phyloP scores from a whole-genome alignment of 805 yeast species.

The Kuraishia piskuri region DNA sequence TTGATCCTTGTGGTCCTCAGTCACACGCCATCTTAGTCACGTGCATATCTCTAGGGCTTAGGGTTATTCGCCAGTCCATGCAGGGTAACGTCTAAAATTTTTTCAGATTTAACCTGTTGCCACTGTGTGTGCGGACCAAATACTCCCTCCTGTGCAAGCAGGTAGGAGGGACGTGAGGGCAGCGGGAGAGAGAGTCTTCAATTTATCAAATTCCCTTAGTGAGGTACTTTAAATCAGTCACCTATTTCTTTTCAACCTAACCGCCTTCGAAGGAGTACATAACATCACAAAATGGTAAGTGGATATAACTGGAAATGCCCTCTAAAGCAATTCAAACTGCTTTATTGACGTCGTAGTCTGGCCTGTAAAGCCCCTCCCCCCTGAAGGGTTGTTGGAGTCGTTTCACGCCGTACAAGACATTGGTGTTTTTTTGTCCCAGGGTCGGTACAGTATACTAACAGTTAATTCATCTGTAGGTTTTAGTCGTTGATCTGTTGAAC shows the following conservation, averaged over 20 bases:
- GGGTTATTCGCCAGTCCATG: neutral
- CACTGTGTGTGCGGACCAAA: neutral
- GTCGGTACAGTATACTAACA: neutral
- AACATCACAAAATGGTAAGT: neutral
- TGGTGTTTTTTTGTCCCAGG: neutral
- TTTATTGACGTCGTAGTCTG: neutral
- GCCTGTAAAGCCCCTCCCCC: neutral
- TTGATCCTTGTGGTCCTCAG: neutral
- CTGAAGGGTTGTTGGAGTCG: neutral
- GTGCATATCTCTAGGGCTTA: neutral
- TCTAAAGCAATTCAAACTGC: neutral
- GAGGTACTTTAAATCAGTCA: neutral
- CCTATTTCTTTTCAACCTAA: neutral
- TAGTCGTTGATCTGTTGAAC: conserved; percentile 98
- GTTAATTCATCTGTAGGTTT: conserved; percentile 46
- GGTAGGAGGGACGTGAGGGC: neutral
- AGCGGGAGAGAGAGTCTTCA: neutral
- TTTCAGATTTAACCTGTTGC: neutral
- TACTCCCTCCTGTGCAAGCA: neutral
- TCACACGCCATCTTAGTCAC: neutral
- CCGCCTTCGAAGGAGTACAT: neutral
- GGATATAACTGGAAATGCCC: neutral
- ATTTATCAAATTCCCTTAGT: neutral
- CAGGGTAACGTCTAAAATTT: neutral
- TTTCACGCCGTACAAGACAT: neutral